Evolutionary conservation across 2,329 filamentous ascomycete species (phyloP).

Genomic region (Apiospora saccharicola): DNA sequence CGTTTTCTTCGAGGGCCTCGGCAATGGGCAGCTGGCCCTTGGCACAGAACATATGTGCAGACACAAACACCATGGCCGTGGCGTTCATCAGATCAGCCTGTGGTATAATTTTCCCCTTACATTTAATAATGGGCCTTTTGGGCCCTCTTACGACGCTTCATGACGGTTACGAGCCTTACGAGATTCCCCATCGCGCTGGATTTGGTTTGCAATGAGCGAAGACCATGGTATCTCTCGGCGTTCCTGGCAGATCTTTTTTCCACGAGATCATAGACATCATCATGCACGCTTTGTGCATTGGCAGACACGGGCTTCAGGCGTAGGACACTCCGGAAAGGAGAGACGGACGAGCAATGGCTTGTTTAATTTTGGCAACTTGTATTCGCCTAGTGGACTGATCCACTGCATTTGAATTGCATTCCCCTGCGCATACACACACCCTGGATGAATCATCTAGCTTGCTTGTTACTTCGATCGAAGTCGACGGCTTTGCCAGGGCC

Average conservation of each 20-base stretch:
- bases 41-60: background rate
- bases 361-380: slow-evolving; percentile 18
- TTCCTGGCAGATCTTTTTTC: slow-evolving; percentile 21
- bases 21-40: background rate
- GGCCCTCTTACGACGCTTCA: slow-evolving; percentile 38
- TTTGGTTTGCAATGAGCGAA: slow-evolving; percentile 24
- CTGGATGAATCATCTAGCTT: slow-evolving; percentile 6
- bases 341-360: slow-evolving; percentile 17
- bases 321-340: slow-evolving; percentile 12
- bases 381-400: slow-evolving; percentile 1
- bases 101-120: slow-evolving; percentile 1
- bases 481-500: slow-evolving; percentile 13
- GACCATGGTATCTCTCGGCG: slow-evolving; percentile 22
- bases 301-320: slow-evolving; percentile 13
- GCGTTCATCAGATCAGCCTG: background rate
- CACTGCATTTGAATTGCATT: slow-evolving; percentile 16
- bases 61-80: background rate
- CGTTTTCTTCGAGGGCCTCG: background rate
- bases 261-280: slow-evolving; percentile 21
- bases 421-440: slow-evolving; percentile 3
- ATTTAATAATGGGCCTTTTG: slow-evolving; percentile 30
- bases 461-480: background rate
- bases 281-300: slow-evolving; percentile 10
- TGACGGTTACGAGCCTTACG: slow-evolving; percentile 37
- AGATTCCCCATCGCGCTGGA: slow-evolving; percentile 19